Conservation (phyloP, 164 flowering plant species). For the Annona squamosa region DNA sequence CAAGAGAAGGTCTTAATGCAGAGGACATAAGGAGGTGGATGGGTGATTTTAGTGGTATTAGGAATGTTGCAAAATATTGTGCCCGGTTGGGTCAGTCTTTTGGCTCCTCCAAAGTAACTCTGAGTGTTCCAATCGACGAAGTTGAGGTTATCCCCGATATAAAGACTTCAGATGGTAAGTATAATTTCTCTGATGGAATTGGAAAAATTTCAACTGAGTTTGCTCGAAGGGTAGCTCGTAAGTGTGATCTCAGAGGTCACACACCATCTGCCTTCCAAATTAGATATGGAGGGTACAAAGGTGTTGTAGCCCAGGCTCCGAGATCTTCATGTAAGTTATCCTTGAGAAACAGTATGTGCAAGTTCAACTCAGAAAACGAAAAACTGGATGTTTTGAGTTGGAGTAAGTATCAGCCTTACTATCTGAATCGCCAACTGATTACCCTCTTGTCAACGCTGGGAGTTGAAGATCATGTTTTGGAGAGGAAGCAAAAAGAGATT, state of each 20-base stretch:
- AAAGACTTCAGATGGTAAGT: conserved; percentile 21
- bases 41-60: conserved; percentile 70
- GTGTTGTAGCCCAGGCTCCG: conserved; percentile 88
- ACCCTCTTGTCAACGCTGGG: conserved; percentile 87
- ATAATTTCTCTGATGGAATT: conserved; percentile 87
- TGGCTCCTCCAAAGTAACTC: conserved; percentile 71
- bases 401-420: conserved; percentile 80
- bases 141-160: conserved; percentile 54
- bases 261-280: conserved; percentile 84
- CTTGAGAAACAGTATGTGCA: conserved; percentile 69
- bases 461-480: conserved; percentile 50
- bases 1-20: conserved; percentile 45
- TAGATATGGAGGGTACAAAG: conserved; percentile 86
- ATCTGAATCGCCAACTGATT: conserved; percentile 74
- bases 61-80: conserved; percentile 83
- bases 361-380: conserved; percentile 48
- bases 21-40: conserved; percentile 61
- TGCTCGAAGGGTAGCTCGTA: conserved; percentile 58
- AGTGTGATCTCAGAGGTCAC: conserved; percentile 37
- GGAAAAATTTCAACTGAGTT: conserved; percentile 80
- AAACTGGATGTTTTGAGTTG: conserved; percentile 67
- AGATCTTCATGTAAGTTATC: conserved; percentile 44
- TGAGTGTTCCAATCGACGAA: conserved; percentile 45
- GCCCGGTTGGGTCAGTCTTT: conserved; percentile 92
- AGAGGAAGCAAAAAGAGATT: conserved; percentile 58